Evolutionary conservation across 441 rosid species (phyloP), one percentile per base, ranked within the genome.

Genomic region (Francoa sonchifolia): DNA sequence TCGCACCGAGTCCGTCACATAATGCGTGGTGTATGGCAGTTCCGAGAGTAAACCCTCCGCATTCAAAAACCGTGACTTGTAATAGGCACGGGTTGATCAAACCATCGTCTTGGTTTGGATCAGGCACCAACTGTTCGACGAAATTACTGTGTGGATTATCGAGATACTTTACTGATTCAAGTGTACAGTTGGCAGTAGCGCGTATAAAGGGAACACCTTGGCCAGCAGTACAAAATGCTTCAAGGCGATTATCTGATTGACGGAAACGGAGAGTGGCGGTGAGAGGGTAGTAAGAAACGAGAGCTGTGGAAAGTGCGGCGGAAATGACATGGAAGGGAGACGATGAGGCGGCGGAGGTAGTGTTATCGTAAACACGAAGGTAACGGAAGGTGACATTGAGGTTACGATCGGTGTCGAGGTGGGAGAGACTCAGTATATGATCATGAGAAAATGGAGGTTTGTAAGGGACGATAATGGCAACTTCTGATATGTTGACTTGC

Each of bases 1-100:
- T 87, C 14, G 79, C 87, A 1, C 94, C 96, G 8, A 77, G 59
- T 22, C 96, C 94, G n/a, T 87, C 96, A 17, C 92, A 82, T 43
- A 87, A 31, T 2, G 76, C 62, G 36, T 82, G 82, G 50, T 83
- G 85, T 16, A 79, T 54, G 7, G 92, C 63, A 13, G 89, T 68
- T 1, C 89, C 97, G 0, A 82, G 41, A 20, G 66, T 65, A 57
- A 62, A 79, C 4, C 94, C 96, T 22, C 94, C 94, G 4, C 94
- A 82, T 45, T 61, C 64, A n/a, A 87, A 87, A 51, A 31, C 47
- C 5, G 94, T 82, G 28, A 82, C 61, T 12, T 82, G 94, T 23
- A 82, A 77, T 33, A 66, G 12, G 39, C 82, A 87, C 0, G 89
- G 94, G 12, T 72, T 69, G 15, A 25, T 39, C 64, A 74, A 27